A percentile compares a stretch with the other conserved stretches of the same genome.
phyloP scores from a whole-genome alignment of 768 basidiomycete species.

The Suillus luteus region DNA sequence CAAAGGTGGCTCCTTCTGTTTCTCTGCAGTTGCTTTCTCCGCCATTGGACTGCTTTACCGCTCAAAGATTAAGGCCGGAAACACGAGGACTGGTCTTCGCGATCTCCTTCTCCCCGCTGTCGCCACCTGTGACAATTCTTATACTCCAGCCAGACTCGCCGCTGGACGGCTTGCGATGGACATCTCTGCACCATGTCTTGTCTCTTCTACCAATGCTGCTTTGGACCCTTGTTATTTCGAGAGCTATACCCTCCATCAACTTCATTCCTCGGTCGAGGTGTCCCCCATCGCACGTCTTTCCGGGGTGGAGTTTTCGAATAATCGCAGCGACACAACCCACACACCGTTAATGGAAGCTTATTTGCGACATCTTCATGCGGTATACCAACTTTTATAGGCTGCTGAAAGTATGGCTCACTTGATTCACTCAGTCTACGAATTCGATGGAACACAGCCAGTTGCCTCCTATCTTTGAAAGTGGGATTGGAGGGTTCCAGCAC shows the following conservation, averaged over 20 bases:
- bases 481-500: background rate
- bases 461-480: background rate
- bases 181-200: conserved; percentile 6
- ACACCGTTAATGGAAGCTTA: background rate
- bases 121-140: background rate
- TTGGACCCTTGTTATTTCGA: conserved; percentile 9
- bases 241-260: background rate
- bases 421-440: background rate
- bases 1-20: conserved; percentile 8
- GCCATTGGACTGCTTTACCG: conserved; percentile 4
- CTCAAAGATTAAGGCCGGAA: background rate
- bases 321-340: background rate
- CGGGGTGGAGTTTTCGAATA: background rate
- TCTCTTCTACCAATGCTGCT: conserved; percentile 13
- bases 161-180: background rate
- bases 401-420: background rate
- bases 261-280: background rate
- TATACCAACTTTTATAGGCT: background rate
- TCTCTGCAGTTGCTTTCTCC: background rate
- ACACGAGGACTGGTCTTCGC: background rate
- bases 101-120: conserved; percentile 5
- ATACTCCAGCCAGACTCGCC: background rate
- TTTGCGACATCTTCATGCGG: background rate
- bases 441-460: background rate
- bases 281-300: background rate